Evolutionary conservation across 257 asterid species (phyloP), one percentile per base, ranked within the genome.

Genomic region (Thymus quinquecostatus): DNA sequence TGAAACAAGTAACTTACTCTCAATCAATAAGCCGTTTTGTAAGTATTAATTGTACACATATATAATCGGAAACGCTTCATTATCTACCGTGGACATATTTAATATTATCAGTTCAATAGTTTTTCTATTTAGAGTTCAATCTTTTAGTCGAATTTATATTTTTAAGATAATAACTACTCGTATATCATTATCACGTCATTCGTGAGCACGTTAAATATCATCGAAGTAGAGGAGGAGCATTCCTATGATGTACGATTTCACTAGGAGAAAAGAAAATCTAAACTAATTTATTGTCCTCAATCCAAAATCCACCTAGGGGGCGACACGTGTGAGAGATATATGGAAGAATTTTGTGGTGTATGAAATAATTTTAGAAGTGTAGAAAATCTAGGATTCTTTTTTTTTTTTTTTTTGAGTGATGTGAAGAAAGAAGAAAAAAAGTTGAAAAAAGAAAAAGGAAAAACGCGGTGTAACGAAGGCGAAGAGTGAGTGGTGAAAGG

Each of bases 391-490:
- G 71, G 71, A 72, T 68, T 64, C 45, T 40, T 28, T 32, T n/a
- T 64, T 54, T 40, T 28, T 32, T n/a, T n/a, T 34, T 48, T 61
- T n/a, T 3, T 8, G 10, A 71, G 62, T 21, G 12, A 3, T 58
- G 1, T 6, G 13, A 10, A 14, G 41, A 5, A 50, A 2, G 32
- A 44, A 57, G 1, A 36, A 1, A 5, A 44, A 58, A 44, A 6
- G 28, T 6, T 30, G 63, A 80, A 72, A 28, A 28, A 55, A 8
- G 1, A 21, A 54, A 60, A 60, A 21, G 21, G 21, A 21, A 67
- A 70, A 55, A 77, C 69, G 87, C 71, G 80, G 77, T 82, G 82
- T 61, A 72, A 59, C 61, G 81, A 53, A 29, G 66, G 21, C 21
- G 32, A 47, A 64, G 74, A 12, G 28, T 45, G 58, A 60, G 64